Evolutionary conservation across 805 yeast species (phyloP).

Genomic region (Pichia nanzhaoensis): DNA sequence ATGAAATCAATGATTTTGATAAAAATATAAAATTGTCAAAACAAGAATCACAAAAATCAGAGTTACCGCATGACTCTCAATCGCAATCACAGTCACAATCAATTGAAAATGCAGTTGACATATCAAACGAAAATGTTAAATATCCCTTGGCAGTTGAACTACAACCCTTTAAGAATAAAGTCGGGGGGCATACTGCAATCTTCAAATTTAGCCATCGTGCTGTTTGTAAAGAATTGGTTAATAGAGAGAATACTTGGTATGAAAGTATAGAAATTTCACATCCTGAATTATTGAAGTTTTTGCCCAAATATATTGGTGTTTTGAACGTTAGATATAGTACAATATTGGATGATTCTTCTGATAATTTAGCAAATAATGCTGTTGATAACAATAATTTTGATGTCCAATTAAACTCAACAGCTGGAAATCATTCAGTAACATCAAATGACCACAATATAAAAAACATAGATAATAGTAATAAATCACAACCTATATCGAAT

Average conservation of each 20-base stretch:
- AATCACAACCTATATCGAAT: not conserved
- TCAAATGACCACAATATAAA: too few species aligned
- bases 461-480: too few species aligned
- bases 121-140: slow-evolving; percentile 25
- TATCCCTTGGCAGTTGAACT: slow-evolving; percentile 80
- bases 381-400: not conserved
- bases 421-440: too few species aligned
- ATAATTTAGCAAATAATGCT: too few species aligned
- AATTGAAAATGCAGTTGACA: slow-evolving; percentile 2
- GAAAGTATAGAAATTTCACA: slow-evolving; percentile 79
- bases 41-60: too few species aligned
- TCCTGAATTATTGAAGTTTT: slow-evolving; percentile 67
- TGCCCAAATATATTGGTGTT: slow-evolving; percentile 95
- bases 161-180: slow-evolving; percentile 86
- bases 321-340: slow-evolving; percentile 76
- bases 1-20: too few species aligned
- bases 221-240: slow-evolving; percentile 87
- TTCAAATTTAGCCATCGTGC: slow-evolving; percentile 87
- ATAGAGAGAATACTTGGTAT: slow-evolving; percentile 86
- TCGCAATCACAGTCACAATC: not conserved
- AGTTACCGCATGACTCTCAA: not conserved
- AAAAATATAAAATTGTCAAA: too few species aligned
- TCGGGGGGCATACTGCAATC: slow-evolving; percentile 97
- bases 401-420: not conserved
- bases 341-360: slow-evolving; percentile 21